Base-by-base conservation (phyloP, 2,329 filamentous ascomycete species). In the Dactylellina drechsleri region DNA sequence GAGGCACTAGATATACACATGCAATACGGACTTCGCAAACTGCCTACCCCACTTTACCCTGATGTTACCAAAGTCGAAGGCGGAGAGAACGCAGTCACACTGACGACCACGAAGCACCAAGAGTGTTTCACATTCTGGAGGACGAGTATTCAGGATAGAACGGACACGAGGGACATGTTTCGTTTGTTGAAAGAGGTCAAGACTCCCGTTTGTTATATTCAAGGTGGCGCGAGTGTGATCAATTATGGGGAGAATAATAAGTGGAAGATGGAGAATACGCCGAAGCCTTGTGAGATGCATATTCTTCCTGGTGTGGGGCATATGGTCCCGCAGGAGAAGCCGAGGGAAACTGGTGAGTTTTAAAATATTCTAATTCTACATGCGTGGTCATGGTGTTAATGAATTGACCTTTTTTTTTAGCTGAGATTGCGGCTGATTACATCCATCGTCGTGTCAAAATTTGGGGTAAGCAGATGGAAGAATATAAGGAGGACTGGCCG, bases 61-160 rank as follows among this genome's bases (percentile, higher is more conserved):
- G 78, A 84, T 45, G 40, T 49, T 10, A 41, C 50, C 0, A 66
- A 65, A 50, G 56, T 66, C 31, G 49, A 71, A 31, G 66, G 72
- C 20, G 72, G 72, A 0, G 68, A 77, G 6, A 80, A 80, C 12
- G 82, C 85, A 40, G 90, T 93, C 0, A 94, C 92, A 0, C 85
- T 95, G 1, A 87, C 87, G 1, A 98, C 94, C 0, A 90, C 92
- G 0, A 92, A 93, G 79, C 91, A 96, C 81, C 92, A 97, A 80
- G 92, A 96, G 83, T 91, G 95, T 66, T 90, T 92, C 79, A 92
- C 89, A 0, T 95, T 90, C 81, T 82, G 91, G 77, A 86, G 91
- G 0, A 87, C 89, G 20, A 54, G 64, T 23, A 78, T 81, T 0
- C 78, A 80, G 4, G 77, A 80, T 15, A 80, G 80, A 0, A 85